Conservation (phyloP, 306 rosid species). For the Neltuma alba region DNA sequence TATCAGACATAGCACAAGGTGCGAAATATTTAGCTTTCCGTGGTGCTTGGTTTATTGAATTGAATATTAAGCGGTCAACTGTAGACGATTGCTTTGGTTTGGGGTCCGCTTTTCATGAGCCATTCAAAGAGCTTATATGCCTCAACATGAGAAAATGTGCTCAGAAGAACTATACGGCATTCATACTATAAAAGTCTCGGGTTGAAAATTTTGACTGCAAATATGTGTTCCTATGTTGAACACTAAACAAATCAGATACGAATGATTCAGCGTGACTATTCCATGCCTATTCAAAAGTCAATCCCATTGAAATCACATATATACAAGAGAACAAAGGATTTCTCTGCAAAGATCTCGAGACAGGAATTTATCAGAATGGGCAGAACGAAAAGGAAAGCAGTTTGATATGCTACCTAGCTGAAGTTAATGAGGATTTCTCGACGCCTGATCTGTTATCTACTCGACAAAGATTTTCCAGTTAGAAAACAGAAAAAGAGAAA, state of each 20-base stretch:
- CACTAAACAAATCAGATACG: constrained; percentile 5
- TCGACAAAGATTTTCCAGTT: background rate
- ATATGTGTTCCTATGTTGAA: background rate
- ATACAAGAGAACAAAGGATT: constrained; percentile 17
- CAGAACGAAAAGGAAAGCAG: constrained; percentile 14
- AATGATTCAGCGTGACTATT: constrained; percentile 24
- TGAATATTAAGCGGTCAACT: constrained; percentile 46
- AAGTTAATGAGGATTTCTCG: constrained; percentile 8
- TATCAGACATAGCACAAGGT: background rate
- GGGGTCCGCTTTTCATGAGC: constrained; percentile 40
- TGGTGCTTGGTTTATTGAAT: constrained; percentile 16
- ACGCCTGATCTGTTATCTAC: constrained; percentile 30
- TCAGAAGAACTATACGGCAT: background rate
- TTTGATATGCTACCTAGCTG: constrained; percentile 15
- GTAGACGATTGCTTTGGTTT: constrained; percentile 31
- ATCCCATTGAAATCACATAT: constrained; percentile 2
- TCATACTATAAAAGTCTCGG: constrained; percentile 21
- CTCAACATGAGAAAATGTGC: background rate
- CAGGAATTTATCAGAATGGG: background rate
- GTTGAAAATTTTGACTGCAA: constrained; percentile 34
- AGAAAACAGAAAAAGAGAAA: background rate
- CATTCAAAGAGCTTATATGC: constrained; percentile 38
- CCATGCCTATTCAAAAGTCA: constrained; percentile 32
- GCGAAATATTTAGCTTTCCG: constrained; percentile 4
- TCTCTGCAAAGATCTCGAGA: constrained; percentile 7